Percentiles rank a stretch among this genome's conserved stretches.
These are phyloP conservation scores for Saccharomyces pastorianus DNA, from an alignment of 1,139 yeast genomes.

Conservation along the genomic window DNA sequence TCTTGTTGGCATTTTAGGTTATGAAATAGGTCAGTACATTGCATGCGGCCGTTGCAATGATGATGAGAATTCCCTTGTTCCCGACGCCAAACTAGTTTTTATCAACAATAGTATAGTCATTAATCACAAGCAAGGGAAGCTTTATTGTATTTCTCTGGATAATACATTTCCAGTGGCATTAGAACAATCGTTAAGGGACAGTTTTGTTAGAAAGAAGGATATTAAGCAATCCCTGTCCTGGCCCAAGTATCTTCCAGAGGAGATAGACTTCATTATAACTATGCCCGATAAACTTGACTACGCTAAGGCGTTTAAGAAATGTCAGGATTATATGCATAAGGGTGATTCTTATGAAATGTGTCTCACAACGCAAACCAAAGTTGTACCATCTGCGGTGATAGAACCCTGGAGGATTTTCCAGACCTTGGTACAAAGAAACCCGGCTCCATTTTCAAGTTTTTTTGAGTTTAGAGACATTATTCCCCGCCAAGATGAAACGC, in stretches of 20 bases:
- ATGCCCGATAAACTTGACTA: conserved; percentile 56
- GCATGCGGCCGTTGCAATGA: conserved; percentile 31
- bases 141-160: conserved; percentile 49
- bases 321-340: conserved; percentile 60
- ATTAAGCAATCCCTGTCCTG: conserved; percentile 8
- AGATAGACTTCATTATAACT: conserved; percentile 17
- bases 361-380: conserved; percentile 68
- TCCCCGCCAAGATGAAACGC: conserved; percentile 11
- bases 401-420: conserved; percentile 77
- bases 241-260: conserved; percentile 19
- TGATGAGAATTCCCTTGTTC: conserved; percentile 26
- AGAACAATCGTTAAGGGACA: conserved; percentile 3
- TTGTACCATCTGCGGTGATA: conserved; percentile 41
- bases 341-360: conserved; percentile 96
- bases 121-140: conserved; percentile 42
- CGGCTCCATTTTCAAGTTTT: conserved; percentile 87
- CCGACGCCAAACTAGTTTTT: conserved; percentile 70
- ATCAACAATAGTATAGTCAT: conserved; percentile 58
- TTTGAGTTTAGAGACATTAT: conserved; percentile 58
- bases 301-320: conserved; percentile 45
- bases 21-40: conserved; percentile 64
- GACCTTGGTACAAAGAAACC: conserved; percentile 62
- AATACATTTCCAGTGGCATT: conserved; percentile 19
- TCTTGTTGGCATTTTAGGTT: conserved; percentile 71
- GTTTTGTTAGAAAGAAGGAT: conserved; percentile 1